These are phyloP conservation scores for Yamadazyma dendronema DNA, from an alignment of 1,139 yeast species.

Conservation along the genomic window DNA sequence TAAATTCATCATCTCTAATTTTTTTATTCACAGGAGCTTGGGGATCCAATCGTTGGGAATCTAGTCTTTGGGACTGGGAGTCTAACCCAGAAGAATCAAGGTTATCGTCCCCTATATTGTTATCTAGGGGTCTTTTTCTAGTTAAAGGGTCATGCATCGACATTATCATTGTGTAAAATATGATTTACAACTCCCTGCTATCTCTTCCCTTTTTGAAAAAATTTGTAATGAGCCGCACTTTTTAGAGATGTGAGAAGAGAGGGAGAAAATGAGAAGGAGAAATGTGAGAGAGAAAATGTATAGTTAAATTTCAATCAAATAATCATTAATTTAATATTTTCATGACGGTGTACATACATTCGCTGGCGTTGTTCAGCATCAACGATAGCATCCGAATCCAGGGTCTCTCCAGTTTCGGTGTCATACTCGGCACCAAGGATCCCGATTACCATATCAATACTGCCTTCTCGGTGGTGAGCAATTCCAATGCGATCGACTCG, in stretches of 20 bases:
- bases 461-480: slow-evolving; percentile 1
- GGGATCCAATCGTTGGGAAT: not conserved
- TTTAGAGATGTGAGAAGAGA: slow-evolving; percentile 1
- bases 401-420: slow-evolving; percentile 18
- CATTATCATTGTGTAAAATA: slow-evolving; percentile 23
- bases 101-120: slow-evolving; percentile 10
- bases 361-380: slow-evolving; percentile 29
- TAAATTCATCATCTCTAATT: slow-evolving; percentile 14
- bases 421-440: slow-evolving; percentile 24
- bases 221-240: slow-evolving; percentile 15
- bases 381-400: slow-evolving; percentile 13
- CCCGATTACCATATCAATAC: not conserved
- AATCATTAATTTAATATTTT: too few relatives aligned
- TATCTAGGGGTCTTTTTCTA: slow-evolving; percentile 22
- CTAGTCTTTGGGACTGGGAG: not conserved
- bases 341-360: slow-evolving; percentile 18
- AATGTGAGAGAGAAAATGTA: not conserved
- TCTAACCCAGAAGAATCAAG: not conserved
- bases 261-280: not conserved
- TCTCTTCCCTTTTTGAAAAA: slow-evolving; percentile 13
- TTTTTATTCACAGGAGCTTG: slow-evolving; percentile 7
- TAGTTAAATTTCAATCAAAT: not conserved
- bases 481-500: slow-evolving; percentile 18
- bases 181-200: not conserved
- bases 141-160: slow-evolving; percentile 29